Evolutionary conservation across 176 grass and related monocot genomes (phyloP), one percentile per base, ranked within the genome.

Genomic region (Juncus effusus): DNA sequence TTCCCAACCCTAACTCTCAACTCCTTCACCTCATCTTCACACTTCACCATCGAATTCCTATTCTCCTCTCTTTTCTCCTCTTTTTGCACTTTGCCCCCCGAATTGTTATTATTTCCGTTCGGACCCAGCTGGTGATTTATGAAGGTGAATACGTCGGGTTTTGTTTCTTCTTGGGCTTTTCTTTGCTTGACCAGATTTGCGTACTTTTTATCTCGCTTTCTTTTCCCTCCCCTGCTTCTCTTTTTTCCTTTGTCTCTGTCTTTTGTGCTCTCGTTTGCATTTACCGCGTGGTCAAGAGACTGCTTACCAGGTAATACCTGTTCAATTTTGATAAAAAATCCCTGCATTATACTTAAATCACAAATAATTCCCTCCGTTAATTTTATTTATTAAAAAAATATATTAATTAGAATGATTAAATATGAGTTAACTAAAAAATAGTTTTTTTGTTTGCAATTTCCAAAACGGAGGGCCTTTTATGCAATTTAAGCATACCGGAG

Each of bases 231-330:
- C 16, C 85, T 62, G 42, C 70, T 79, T 75, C 93, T 85, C 6
- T 86, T 89, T 71, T 91, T 96, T 2, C 56, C 70, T 0, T 54
- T 59, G 11, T 37, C 74, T 47, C 44, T 2, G 1, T 47, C 44
- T 47, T 61, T 51, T 2, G 68, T 69, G 58, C 41, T 74, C 66
- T 75, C 71, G 9, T 19, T 83, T 72, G 64, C 3, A 36, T 79
- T 72, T 62, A 96, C 3, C 3, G 88, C 84, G 7, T 91, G 80
- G 76, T 89, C 93, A 71, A 96, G 88, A 56, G 87, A 96, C 77
- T 86, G 88, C 79, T 89, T 91, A 14, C 79, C 60, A 7, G 82
- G 88, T 51, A 96, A 72, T 38, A 28, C 19, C 19, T 28, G 19
- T 1, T 28, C 19, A 28, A 1, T 28, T 28, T n/a, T n/a, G n/a